phyloP scores from a whole-genome alignment of 169 alveolate genomes.

The Plasmodium vivax region DNA sequence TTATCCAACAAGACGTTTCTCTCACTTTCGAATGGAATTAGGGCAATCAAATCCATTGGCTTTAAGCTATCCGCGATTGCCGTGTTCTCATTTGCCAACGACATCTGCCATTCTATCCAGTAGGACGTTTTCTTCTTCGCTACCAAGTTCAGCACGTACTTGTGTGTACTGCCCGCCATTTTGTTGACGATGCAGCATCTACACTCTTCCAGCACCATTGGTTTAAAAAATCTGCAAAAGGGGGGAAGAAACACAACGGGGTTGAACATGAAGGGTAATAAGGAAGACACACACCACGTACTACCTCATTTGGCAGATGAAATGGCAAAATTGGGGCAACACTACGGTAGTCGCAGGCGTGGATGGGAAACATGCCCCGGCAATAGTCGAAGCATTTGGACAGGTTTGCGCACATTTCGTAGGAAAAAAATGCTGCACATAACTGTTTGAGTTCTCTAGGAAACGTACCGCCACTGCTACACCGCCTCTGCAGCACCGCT shows the following conservation, averaged over 20 bases:
- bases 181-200: constrained; percentile 47
- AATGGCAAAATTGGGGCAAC: neutral
- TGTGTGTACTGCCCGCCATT: constrained; percentile 36
- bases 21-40: constrained; percentile 50
- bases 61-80: constrained; percentile 24
- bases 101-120: constrained; percentile 54
- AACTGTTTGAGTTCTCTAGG: neutral
- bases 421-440: neutral
- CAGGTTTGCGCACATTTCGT: neutral
- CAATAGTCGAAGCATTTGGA: neutral
- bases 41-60: constrained; percentile 64
- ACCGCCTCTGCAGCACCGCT: neutral
- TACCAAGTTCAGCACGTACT: constrained; percentile 17
- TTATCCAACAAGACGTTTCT: neutral
- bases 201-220: constrained; percentile 71
- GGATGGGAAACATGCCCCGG: neutral
- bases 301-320: neutral
- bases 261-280: neutral
- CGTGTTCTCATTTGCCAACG: constrained; percentile 9
- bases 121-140: constrained; percentile 62
- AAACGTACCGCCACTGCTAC: neutral
- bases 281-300: neutral
- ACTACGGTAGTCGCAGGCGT: neutral
- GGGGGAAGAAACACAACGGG: neutral
- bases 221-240: constrained; percentile 43